These are phyloP conservation scores for Teratosphaeria destructans DNA, from an alignment of 2,329 filamentous ascomycete species.

Conservation along the genomic window DNA sequence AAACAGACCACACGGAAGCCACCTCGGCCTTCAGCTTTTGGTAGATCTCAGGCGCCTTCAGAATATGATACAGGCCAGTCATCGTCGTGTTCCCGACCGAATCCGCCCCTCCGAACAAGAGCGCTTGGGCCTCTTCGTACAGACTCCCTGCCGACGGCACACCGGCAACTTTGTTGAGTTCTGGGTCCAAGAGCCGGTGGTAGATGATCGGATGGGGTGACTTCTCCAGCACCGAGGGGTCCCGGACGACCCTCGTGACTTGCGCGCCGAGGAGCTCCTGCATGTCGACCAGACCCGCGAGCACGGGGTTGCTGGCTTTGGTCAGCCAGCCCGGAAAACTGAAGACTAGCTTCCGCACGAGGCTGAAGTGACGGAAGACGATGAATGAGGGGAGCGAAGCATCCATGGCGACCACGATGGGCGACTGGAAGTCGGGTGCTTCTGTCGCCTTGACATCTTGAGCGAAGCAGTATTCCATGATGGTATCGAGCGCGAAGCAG, in stretches of 20 bases:
- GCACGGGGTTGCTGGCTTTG: not conserved
- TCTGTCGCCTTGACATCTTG: not conserved
- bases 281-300: not conserved
- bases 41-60: slow-evolving; percentile 25
- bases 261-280: not conserved
- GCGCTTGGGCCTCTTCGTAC: slow-evolving; percentile 35
- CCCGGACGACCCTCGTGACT: not conserved
- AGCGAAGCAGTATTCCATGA: not conserved
- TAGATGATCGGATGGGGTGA: slow-evolving; percentile 30
- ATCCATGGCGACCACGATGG: not conserved
- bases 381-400: not conserved
- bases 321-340: not conserved
- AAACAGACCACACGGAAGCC: slow-evolving; percentile 1
- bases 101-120: slow-evolving; percentile 39
- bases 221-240: slow-evolving; percentile 12
- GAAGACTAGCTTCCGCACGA: not conserved
- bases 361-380: not conserved
- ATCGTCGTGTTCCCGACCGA: slow-evolving; percentile 34
- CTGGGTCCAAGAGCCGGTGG: slow-evolving; percentile 26
- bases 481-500: not conserved
- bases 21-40: slow-evolving; percentile 31
- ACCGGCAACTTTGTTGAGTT: slow-evolving; percentile 23
- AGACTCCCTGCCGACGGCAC: slow-evolving; percentile 26
- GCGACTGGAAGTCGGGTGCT: not conserved
- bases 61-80: slow-evolving; percentile 32